Conservation (phyloP, 2,329 filamentous ascomycete genomes). For the Metarhizium robertsii region DNA sequence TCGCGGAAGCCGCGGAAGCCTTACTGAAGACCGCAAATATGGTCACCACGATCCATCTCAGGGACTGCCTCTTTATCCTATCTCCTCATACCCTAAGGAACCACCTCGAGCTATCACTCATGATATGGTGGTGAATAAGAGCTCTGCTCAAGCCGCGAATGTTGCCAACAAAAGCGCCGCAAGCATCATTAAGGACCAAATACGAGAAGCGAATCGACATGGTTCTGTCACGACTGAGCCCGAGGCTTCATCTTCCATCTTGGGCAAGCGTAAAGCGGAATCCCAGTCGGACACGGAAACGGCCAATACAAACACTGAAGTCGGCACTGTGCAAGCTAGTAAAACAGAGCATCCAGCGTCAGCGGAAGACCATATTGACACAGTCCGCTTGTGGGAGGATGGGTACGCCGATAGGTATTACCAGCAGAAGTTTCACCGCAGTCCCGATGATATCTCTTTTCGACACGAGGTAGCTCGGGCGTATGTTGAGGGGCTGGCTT, state of each 20-base stretch:
- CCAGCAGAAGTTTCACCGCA: slow-evolving; percentile 86
- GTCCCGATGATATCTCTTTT: slow-evolving; percentile 73
- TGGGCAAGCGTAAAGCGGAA: slow-evolving; percentile 66
- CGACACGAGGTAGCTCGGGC: slow-evolving; percentile 78
- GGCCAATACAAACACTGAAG: not conserved
- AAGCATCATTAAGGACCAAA: slow-evolving; percentile 72
- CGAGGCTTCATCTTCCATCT: slow-evolving; percentile 36
- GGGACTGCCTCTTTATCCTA: slow-evolving; percentile 25
- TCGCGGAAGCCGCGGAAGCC: not conserved
- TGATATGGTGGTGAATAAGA: slow-evolving; percentile 76
- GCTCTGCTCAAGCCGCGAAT: slow-evolving; percentile 57
- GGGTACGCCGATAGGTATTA: slow-evolving; percentile 96
- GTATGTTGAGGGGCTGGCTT: slow-evolving; percentile 92
- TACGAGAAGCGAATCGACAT: slow-evolving; percentile 39
- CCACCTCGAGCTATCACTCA: slow-evolving; percentile 59
- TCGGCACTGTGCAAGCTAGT: slow-evolving; percentile 36
- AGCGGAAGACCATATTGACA: slow-evolving; percentile 65
- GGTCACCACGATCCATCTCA: slow-evolving; percentile 25
- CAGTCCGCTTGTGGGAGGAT: slow-evolving; percentile 85
- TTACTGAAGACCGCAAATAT: slow-evolving; percentile 13
- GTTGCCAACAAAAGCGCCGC: slow-evolving; percentile 91
- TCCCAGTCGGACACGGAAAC: slow-evolving; percentile 17
- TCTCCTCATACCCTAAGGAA: slow-evolving; percentile 43
- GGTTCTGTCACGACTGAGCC: slow-evolving; percentile 11
- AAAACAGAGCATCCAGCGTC: slow-evolving; percentile 5